These are phyloP conservation scores for Helicostylum pulchrum DNA, from an alignment of 192 early-diverging fungal genomes.

Conservation along the genomic window DNA sequence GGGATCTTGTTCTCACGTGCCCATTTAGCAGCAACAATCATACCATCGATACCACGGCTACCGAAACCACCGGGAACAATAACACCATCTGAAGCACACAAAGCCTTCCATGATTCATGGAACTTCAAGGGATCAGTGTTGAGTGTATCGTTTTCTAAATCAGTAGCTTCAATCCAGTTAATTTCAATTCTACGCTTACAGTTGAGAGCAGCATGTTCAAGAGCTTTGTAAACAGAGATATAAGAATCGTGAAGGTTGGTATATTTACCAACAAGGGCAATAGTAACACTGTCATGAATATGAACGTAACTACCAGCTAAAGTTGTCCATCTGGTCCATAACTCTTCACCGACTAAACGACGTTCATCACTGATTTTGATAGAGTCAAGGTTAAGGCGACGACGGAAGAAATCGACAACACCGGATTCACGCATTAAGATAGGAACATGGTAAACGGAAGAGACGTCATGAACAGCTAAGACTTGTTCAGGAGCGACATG, in stretches of 20 bases:
- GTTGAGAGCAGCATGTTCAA: constrained; percentile 92
- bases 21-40: constrained; percentile 91
- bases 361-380: constrained; percentile 52
- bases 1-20: constrained; percentile 97
- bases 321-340: constrained; percentile 80
- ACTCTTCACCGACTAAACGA: constrained; percentile 49
- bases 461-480: constrained; percentile 94
- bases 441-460: constrained; percentile 97
- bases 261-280: constrained; percentile 96
- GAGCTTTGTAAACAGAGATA: constrained; percentile 92
- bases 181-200: constrained; percentile 81
- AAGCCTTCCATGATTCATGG: constrained; percentile 90
- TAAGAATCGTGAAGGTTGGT: constrained; percentile 95
- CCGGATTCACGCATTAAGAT: constrained; percentile 85
- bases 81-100: constrained; percentile 88
- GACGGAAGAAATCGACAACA: constrained; percentile 74
- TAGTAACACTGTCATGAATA: constrained; percentile 78
- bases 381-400: constrained; percentile 71
- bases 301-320: constrained; percentile 63
- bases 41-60: constrained; percentile 94
- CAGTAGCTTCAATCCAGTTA: constrained; percentile 93
- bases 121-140: constrained; percentile 85
- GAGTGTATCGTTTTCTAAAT: constrained; percentile 76
- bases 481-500: constrained; percentile 91
- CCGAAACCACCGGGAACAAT: constrained; percentile 98